Base-by-base conservation (phyloP, 345 rosid genomes). In the Aegle marmelos region DNA sequence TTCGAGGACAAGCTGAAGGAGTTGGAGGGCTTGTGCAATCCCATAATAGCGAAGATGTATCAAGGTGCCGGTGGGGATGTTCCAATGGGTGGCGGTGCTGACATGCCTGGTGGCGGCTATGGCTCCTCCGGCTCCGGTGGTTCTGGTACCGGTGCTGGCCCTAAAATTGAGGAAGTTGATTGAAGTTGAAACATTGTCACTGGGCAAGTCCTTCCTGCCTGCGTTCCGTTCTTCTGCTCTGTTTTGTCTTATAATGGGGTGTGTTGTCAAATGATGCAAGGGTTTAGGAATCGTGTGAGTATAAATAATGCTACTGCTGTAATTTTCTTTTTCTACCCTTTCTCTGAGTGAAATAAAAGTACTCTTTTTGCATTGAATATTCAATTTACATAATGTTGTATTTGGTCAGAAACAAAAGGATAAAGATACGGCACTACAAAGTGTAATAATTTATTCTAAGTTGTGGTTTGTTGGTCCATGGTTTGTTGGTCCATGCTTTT, bases 101-200 rank as follows among this genome's bases (percentile, higher is more conserved):
- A 7, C 50, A 34, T 31, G 79, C 68, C 36, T 22, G 36, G 50
- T 39, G 41, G 80, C 3, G 74, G 70, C 19, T 7, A 24, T 8
- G 24, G 72, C 8, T 30, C 19, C 10, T 22, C 63, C 22, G 50
- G 72, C 2, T 33, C 53, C 11, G 74, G 61, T 30, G 63, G 27
- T 7, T 9, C 60, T 16, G 84, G 27, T 21, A 16, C 53, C 22
- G 82, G 71, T 14, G 70, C 83, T 30, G 82, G 85, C 2, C 87
- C 87, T 1, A 84, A 81, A 70, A 81, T 84, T 69, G 87, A 81
- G 61, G 84, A 81, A 67, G 87, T 84, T 11, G 84, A 79, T 68
- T 81, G 74, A 84, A 74, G 34, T 7, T 39, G 1, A 6, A 5
- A 11, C 16, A 8, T 21, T 13, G 22, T 25, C 34, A 25, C 34